These are phyloP conservation scores for Metarhizium robertsii DNA, from an alignment of 2,329 filamentous ascomycete species.

Conservation along the genomic window DNA sequence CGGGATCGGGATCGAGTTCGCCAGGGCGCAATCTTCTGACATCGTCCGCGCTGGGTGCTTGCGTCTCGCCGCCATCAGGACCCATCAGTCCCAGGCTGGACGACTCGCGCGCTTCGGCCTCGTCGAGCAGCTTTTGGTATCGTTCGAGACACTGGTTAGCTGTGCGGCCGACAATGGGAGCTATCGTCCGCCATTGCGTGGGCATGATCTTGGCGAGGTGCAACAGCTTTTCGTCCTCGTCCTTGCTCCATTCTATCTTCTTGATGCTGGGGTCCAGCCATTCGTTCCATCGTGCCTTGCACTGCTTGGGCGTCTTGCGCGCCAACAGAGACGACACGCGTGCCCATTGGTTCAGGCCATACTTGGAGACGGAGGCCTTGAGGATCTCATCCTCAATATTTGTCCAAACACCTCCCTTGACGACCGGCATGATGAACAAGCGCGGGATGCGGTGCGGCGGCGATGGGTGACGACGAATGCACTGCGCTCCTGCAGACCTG, in stretches of 20 bases:
- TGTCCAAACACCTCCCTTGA: conserved; percentile 67
- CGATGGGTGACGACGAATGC: background rate
- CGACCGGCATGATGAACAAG: conserved; percentile 51
- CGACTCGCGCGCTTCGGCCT: conserved; percentile 84
- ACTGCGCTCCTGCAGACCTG: background rate
- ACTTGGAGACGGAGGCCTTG: conserved; percentile 90
- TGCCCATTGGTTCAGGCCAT: conserved; percentile 95
- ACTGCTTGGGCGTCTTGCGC: conserved; percentile 97
- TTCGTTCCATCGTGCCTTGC: conserved; percentile 96
- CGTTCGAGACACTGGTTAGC: conserved; percentile 95
- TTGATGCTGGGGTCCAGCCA: conserved; percentile 97
- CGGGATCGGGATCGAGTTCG: conserved; percentile 93
- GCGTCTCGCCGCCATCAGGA: conserved; percentile 75
- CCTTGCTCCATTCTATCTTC: conserved; percentile 98
- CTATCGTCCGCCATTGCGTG: conserved; percentile 98
- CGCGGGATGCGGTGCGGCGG: conserved; percentile 4
- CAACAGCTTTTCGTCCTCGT: conserved; percentile 95
- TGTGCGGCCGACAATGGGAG: conserved; percentile 89
- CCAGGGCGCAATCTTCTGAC: conserved; percentile 81
- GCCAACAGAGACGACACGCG: conserved; percentile 94
- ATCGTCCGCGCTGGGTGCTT: conserved; percentile 85
- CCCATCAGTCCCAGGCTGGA: conserved; percentile 77
- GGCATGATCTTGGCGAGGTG: conserved; percentile 98
- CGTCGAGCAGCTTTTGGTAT: conserved; percentile 92
- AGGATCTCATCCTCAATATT: conserved; percentile 91